Evolutionary conservation across 2,329 filamentous ascomycete genomes (phyloP).

Genomic region (Penicillium sclerotigenum): DNA sequence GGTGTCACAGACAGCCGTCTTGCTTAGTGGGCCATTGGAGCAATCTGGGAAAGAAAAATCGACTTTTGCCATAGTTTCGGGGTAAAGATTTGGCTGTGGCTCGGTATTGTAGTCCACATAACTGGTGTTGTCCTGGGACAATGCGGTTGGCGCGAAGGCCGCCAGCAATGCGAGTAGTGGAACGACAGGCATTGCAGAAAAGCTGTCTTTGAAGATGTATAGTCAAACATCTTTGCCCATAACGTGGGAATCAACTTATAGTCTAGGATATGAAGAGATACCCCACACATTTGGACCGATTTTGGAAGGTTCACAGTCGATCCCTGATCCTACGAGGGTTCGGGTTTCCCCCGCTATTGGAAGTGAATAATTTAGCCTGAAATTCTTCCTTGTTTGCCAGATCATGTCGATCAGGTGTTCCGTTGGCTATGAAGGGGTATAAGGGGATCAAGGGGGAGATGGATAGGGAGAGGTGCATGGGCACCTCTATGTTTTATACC

Average conservation of each 20-base stretch:
- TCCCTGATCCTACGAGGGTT: slow-evolving; percentile 14
- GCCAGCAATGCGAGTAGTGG: slow-evolving; percentile 20
- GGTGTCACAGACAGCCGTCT: slow-evolving; percentile 52
- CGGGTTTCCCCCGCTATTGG: slow-evolving; percentile 1
- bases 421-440: not conserved
- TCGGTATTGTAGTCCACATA: slow-evolving; percentile 28
- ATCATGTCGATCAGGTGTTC: not conserved
- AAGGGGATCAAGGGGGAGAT: not conserved
- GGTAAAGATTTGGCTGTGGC: slow-evolving; percentile 25
- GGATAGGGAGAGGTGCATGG: not conserved
- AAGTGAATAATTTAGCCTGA: not conserved
- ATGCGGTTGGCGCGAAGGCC: slow-evolving; percentile 20
- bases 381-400: not conserved
- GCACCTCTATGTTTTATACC: not conserved
- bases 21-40: slow-evolving; percentile 48
- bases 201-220: not conserved
- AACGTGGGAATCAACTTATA: not conserved
- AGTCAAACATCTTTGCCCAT: not conserved
- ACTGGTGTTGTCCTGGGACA: slow-evolving; percentile 28
- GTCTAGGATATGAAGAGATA: not conserved
- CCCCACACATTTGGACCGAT: not conserved
- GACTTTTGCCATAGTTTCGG: slow-evolving; percentile 20
- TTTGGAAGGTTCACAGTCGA: slow-evolving; percentile 17
- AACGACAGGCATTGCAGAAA: slow-evolving; percentile 16
- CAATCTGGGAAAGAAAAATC: slow-evolving; percentile 50